Percentiles rank a stretch among this genome's conserved stretches.
These are phyloP conservation scores for Magnusiomyces ingens DNA, from an alignment of 1,139 yeast genomes.

Conservation along the genomic window DNA sequence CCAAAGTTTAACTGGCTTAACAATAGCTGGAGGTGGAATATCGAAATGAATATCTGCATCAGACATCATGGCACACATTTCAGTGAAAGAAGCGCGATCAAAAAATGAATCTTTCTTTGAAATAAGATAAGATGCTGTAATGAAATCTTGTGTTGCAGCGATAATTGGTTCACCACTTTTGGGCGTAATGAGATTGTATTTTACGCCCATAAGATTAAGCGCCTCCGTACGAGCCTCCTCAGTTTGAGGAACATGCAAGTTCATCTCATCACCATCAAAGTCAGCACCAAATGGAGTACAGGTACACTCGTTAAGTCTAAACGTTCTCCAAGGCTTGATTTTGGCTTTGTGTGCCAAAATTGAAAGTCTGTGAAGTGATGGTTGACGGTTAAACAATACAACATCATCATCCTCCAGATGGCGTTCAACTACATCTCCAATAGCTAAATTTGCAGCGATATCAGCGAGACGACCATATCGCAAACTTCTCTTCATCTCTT, in stretches of 20 bases:
- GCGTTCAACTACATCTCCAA: slow-evolving; percentile 96
- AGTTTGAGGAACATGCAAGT: slow-evolving; percentile 96
- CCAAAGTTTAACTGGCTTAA: slow-evolving; percentile 88
- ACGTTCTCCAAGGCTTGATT: slow-evolving; percentile 96
- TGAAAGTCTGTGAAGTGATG: slow-evolving; percentile 90
- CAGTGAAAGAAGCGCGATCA: slow-evolving; percentile 79
- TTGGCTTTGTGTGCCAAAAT: slow-evolving; percentile 94
- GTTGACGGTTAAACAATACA: slow-evolving; percentile 94
- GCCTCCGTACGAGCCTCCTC: slow-evolving; percentile 99
- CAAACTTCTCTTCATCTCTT: slow-evolving; percentile 78
- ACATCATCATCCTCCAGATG: slow-evolving; percentile 97
- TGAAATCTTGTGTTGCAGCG: slow-evolving; percentile 99
- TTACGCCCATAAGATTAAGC: slow-evolving; percentile 95
- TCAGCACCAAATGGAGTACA: slow-evolving; percentile 99
- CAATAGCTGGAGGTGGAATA: slow-evolving; percentile 89
- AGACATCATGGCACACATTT: slow-evolving; percentile 89
- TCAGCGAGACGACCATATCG: slow-evolving; percentile 81
- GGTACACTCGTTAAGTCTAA: slow-evolving; percentile 95
- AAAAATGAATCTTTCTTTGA: slow-evolving; percentile 91
- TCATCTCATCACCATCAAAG: slow-evolving; percentile 99
- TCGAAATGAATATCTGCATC: slow-evolving; percentile 87
- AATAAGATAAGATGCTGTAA: slow-evolving; percentile 89
- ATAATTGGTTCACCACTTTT: slow-evolving; percentile 98
- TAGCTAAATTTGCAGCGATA: slow-evolving; percentile 65
- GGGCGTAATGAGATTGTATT: slow-evolving; percentile 88